Base-by-base conservation (phyloP, 257 asterid genomes). In the Solanum bulbocastanum region DNA sequence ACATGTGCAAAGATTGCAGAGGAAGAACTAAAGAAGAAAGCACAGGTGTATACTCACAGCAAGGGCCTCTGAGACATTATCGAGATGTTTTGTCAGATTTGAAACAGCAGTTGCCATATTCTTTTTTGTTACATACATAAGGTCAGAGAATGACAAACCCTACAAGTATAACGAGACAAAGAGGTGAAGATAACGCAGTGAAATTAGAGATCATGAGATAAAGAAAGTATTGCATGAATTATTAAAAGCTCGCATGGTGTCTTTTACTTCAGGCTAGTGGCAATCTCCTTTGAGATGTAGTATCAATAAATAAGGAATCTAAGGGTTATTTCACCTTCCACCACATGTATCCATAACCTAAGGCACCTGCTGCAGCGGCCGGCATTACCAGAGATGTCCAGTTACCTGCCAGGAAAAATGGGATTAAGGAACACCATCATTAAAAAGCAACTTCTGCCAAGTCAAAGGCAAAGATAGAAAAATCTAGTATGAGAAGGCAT, bases 261-360 rank as follows among this genome's bases (percentile, higher is more conserved):
- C 66, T 44, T 30, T 49, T 23, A 2, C 85, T 44, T 44, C 25
- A 79, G 15, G 16, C n/a, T 46, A 79, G 85, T 44, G 85, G 15
- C 66, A 79, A 16, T 79, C 66, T 8, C 40, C 39, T 46, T 79
- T 79, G 85, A 79, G 85, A 79, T 44, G 27, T 33, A 27, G 15
- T 44, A 44, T 44, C n/a, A 79, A 73, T 69, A 85, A 60, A 58
- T 66, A 58, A 4, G 85, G 82, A 68, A 42, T 73, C 23, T 56
- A 74, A 88, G 22, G 84, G 75, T 42, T 36, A 37, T 84, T 81
- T 83, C 71, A 96, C 98, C 99, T 96, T 96, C 98, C 98, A 94
- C 98, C 98, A 92, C 98, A 97, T 97, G 91, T 97, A 97, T 74
- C 98, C 99, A 91, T 95, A 95, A 83, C 99, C 97, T 92, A 95